Evolutionary conservation across 2,329 filamentous ascomycete genomes (phyloP), one percentile per base, ranked within the genome.

Genomic region (Diplodia scrobiculata): DNA sequence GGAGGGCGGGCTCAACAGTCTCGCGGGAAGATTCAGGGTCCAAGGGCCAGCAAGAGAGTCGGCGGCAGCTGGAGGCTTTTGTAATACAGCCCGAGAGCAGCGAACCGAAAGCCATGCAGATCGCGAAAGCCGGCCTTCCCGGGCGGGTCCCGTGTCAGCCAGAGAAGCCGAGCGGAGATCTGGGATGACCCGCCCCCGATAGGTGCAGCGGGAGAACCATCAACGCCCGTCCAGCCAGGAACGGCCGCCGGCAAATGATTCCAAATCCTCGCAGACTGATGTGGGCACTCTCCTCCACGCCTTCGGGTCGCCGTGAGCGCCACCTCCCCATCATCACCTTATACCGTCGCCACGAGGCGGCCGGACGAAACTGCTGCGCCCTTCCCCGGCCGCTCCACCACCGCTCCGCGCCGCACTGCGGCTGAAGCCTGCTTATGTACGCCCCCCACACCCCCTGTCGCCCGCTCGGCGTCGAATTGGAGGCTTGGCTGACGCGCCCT

Each of bases 51-150:
- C 41, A 25, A 19, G 41, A 65, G 32, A 50, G 25, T 51, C 63
- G 51, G 63, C 53, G 41, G 53, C 62, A 55, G 50, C 27, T 36
- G 63, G 48, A 55, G 63, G 63, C 63, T 65, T 65, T 65, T 65
- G 63, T 65, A 65, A 65, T 65, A 65, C 62, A 48, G 55, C 41
- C 58, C 34, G 34, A 36, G 34, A 36, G 34, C 34, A 36, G 34
- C 34, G 34, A 36, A 36, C 34, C 34, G 34, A 36, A 36, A 36
- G 58, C 21, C 50, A 53, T 64, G 62, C 62, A 64, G 63, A 65
- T 65, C 58, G 55, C 48, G 48, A 60, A 62, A 62, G 58, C 58
- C 63, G 62, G 17, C 41, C 63, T 65, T 65, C 63, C 63, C n/a
- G n/a, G n/a, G 63, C 63, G 63, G 63, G 21, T 65, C 63, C 63